phyloP scores from a whole-genome alignment of 2,329 filamentous ascomycete species.

The Fusarium keratoplasticum region DNA sequence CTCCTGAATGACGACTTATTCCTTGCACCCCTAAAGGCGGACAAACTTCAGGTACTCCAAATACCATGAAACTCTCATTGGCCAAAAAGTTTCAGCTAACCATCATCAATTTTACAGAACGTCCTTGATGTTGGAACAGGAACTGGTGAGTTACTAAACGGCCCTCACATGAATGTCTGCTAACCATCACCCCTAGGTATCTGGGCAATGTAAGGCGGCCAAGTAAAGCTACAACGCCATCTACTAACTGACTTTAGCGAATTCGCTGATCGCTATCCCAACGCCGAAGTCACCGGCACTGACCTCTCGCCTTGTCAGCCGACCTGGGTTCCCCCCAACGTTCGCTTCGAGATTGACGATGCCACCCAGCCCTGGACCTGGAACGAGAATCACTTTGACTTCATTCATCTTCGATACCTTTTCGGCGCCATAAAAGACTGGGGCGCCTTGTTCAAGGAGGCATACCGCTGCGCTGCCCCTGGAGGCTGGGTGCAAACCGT shows the following conservation, averaged over 20 bases:
- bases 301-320: constrained; percentile 4
- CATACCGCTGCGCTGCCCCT: constrained; percentile 1
- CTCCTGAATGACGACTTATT: background rate
- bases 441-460: background rate
- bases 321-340: background rate
- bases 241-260: background rate
- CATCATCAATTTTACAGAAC: background rate
- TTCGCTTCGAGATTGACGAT: constrained; percentile 5
- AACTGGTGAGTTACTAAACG: background rate
- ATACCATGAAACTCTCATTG: background rate
- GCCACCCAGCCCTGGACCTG: background rate
- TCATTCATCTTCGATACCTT: constrained; percentile 5
- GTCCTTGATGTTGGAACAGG: constrained; percentile 4
- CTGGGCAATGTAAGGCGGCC: background rate
- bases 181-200: background rate
- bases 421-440: constrained; percentile 4
- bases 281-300: background rate
- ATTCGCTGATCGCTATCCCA: background rate
- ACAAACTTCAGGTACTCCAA: background rate
- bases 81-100: background rate
- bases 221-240: background rate
- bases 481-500: constrained; percentile 1
- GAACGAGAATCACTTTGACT: background rate
- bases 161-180: background rate
- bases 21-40: background rate